Evolutionary conservation across 2,329 filamentous ascomycete genomes (phyloP), one percentile per base, ranked within the genome.

Genomic region (Ascochyta clinopodiicola): DNA sequence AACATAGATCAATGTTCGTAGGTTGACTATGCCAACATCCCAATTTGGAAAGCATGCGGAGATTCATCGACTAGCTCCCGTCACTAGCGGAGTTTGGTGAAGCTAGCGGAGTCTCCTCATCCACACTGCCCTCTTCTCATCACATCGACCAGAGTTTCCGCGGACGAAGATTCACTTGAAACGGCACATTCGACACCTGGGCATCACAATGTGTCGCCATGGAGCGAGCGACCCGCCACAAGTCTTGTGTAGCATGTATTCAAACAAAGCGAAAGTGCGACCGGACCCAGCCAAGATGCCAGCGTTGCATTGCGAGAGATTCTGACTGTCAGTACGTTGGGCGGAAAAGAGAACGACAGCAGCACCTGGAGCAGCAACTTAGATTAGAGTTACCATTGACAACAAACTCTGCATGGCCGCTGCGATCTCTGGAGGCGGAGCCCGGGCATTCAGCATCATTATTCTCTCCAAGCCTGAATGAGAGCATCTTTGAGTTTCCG

Each of bases 231-330:
- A 36, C 46, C 3, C 59, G 59, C 24, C 59, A 56, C n/a, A 61
- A 61, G 31, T 61, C 59, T 19, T 63, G 61, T 31, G n/a, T 55
- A 9, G 51, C 51, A 13, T 63, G 61, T 24, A 49, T 63, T 7
- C 59, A 52, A 31, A 51, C 54, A 2, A 63, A 63, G 46, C 50
- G 59, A 27, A 61, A 51, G 22, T 63, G 61, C 49, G 61, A 62
- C 40, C 51, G 56, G 45, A 46, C 19, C 15, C 32, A 34, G 17
- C 61, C 61, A 9, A 51, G 32, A n/a, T 63, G 61, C 27, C 53
- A 50, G 32, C 61, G 61, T 15, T 63, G 61, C 31, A 39, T 52
- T 24, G 48, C 54, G n/a, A 60, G 56, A 44, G 38, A 24, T 7
- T 39, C 46, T 17, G 56, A 54, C 2, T 63, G 61, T 15, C 21